phyloP scores from a whole-genome alignment of 257 asterid species.

The Solanum virginianum region DNA sequence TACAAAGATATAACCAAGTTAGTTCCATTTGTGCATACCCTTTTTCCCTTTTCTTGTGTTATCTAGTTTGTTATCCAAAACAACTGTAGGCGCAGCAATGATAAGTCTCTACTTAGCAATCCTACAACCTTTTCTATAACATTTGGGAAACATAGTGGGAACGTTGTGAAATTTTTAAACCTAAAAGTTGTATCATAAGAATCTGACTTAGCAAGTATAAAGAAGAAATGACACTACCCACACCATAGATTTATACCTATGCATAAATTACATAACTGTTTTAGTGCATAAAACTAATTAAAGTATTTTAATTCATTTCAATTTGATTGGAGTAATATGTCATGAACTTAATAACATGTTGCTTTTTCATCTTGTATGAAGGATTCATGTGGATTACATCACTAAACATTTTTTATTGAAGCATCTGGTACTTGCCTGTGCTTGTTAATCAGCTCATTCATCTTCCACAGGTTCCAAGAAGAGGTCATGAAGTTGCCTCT shows the following conservation, averaged over 20 bases:
- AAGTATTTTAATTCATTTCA: background rate
- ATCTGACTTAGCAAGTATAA: background rate
- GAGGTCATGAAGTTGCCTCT: constrained; percentile 18
- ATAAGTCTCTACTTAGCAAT: background rate
- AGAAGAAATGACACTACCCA: background rate
- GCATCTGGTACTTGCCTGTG: background rate
- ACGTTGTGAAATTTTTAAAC: background rate
- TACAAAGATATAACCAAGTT: constrained; percentile 13
- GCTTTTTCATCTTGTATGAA: background rate
- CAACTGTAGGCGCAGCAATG: background rate
- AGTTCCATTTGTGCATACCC: background rate
- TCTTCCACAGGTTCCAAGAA: constrained; percentile 9
- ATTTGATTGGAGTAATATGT: background rate
- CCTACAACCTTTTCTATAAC: background rate
- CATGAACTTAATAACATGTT: background rate
- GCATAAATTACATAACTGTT: background rate
- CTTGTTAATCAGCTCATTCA: background rate
- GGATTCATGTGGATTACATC: background rate
- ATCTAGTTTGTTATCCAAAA: background rate
- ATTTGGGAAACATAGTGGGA: background rate
- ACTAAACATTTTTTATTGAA: background rate
- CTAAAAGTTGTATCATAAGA: background rate
- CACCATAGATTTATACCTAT: background rate
- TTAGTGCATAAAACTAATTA: background rate
- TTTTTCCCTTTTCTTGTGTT: background rate